Evolutionary conservation across 1,284 basidiomycete genomes (phyloP), one percentile per base, ranked within the genome.

Genomic region (Sanghuangporus sanghuang): DNA sequence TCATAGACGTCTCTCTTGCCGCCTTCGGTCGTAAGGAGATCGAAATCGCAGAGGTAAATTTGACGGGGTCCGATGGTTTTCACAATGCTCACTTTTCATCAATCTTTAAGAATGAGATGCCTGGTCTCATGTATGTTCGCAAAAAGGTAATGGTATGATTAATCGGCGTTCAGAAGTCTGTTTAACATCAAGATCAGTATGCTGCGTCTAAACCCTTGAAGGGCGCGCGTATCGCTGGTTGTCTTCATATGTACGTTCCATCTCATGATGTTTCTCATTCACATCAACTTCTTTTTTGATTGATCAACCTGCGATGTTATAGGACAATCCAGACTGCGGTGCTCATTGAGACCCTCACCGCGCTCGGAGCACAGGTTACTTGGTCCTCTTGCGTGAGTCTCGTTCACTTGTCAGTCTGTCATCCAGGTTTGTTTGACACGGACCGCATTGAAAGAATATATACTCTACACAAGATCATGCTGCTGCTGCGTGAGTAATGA

Each of bases 401-500:
- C 40, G 36, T 27, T n/a, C 54, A 11, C 32, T 57, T 38, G 58
- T 56, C 52, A 23, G 39, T 36, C 66, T 38, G 58, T 57, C 52
- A 23, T 38, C 35, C 66, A 61, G 18, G 64, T 55, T 16, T 36
- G 57, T 16, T 57, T 61, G 53, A n/a, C 53, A 38, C 32, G 35
- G 18, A 36, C 53, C 8, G 16, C 36, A 38, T 56, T 48, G 69
- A 39, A 68, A 92, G 91, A 99, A 99, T 85, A 99, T 99, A 77
- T 99, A 97, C 83, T 99, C 97, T 63, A 99, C 96, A 64, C 97
- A 96, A 77, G 96, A 99, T 78, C 96, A 99, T 79, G 96, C 96
- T 67, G 97, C 96, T 66, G 93, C 96, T 69, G 97, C 95, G 89
- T 92, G 74, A 73, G 87, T 83, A n/a, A 38, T 42, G 38, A 64